Evolutionary conservation across 768 basidiomycete genomes (phyloP), one percentile per base, ranked within the genome.

Genomic region (Amanita molliuscula): DNA sequence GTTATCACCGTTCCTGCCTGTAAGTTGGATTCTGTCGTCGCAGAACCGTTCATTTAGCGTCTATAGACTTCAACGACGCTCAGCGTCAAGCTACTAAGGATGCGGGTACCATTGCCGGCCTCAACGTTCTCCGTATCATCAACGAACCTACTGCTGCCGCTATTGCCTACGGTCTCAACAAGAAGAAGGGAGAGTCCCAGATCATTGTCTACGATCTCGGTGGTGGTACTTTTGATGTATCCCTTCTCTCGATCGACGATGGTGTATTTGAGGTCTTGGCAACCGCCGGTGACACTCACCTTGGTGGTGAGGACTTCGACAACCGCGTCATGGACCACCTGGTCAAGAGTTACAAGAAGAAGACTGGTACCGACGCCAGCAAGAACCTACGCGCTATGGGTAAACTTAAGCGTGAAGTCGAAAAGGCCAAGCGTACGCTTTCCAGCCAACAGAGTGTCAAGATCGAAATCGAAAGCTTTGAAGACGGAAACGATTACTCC

Each of bases 31-130:
- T 18, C 21, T 20, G 10, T 3, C 4, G 25, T 4, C 8, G 23
- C 9, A 18, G 36, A 20, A 33, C 38, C 21, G 11, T 3, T 4
- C 13, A 41, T 29, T 55, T 18, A 48, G 45, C 33, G 31, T 53
- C 38, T 34, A 0, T 37, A 84, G 82, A 94, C 78, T 96, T 95
- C 82, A 97, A 98, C 67, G 94, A 97, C 73, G 93, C 95, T 61
- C 95, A 98, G 70, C 90, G 94, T 65, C 95, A 97, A 67, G 95
- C 95, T 13, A 97, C 95, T 70, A 98, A 97, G 73, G 95, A 98
- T 62, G 91, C 95, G 53, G 92, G 93, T 61, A 84, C 84, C 35
- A 96, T 97, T 61, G 88, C 94, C 36, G 94, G 93, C 64, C 85
- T 97, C 48, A 80, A 86, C 59, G 88, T 96, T 53, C 88, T 97